Conservation (phyloP, 23 red algal genomes). For the Porphyridium purpureum region DNA sequence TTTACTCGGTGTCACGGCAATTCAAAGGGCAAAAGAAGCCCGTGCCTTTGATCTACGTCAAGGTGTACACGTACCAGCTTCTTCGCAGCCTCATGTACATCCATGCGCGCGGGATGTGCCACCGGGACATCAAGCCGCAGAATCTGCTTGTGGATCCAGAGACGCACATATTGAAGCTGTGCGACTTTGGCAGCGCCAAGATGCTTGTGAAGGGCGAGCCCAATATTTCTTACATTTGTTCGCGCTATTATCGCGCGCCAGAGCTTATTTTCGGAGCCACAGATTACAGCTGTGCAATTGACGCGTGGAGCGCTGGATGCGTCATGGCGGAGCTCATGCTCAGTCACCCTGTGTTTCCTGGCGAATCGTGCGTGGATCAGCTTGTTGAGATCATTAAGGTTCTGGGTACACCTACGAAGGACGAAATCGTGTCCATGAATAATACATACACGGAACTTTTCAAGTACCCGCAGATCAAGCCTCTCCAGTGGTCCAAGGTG, state of each 20-base stretch:
- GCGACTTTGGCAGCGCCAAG: conserved; percentile 96
- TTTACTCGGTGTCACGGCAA: conserved; percentile 59
- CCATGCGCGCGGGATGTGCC: conserved; percentile 52
- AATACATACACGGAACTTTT: conserved; percentile 80
- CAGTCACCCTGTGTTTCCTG: conserved; percentile 82
- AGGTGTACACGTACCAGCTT: conserved; percentile 89
- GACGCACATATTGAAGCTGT: conserved; percentile 87
- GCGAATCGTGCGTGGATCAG: conserved; percentile 83
- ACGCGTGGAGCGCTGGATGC: conserved; percentile 87
- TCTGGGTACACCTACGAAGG: conserved; percentile 67
- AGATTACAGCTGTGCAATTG: conserved; percentile 75
- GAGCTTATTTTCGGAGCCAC: conserved; percentile 89
- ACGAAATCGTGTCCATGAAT: conserved; percentile 86
- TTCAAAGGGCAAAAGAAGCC: conserved; percentile 69
- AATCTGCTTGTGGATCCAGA: conserved; percentile 86
- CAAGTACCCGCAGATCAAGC: conserved; percentile 73
- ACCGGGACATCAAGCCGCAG: conserved; percentile 97
- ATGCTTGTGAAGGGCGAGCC: conserved; percentile 67
- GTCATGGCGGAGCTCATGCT: conserved; percentile 95
- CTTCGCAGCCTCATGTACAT: conserved; percentile 82
- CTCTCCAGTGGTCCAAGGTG: conserved; percentile 43
- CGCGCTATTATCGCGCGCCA: conserved; percentile 81
- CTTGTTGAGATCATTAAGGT: conserved; percentile 95
- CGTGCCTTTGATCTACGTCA: conserved; percentile 80
- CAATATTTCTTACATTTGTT: conserved; percentile 96